A percentile compares a stretch with the other conserved stretches of the same genome.
Conservation (phyloP, 2,329 filamentous ascomycete species). For the Ophiostoma ips region DNA sequence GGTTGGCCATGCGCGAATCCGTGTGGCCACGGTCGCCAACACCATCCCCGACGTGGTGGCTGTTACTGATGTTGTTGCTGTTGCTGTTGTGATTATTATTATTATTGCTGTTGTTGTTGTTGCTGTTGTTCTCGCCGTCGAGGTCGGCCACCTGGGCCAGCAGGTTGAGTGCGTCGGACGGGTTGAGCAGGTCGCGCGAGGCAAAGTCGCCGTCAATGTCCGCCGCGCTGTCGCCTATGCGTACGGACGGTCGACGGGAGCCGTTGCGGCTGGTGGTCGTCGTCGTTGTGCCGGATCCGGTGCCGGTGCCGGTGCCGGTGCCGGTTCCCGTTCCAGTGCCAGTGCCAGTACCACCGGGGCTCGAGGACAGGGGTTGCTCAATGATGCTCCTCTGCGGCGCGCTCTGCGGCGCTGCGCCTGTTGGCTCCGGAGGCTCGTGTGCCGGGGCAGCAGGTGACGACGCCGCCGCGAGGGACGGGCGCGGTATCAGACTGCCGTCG, state of each 20-base stretch:
- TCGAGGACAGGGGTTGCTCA: too few relatives aligned
- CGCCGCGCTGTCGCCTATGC: neutral
- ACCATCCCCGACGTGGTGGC: neutral
- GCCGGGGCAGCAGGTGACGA: too few relatives aligned
- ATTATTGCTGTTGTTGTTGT: too few relatives aligned
- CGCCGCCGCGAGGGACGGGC: neutral
- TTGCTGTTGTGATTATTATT: too few relatives aligned
- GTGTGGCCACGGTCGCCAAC: neutral
- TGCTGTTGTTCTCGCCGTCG: slow-evolving; percentile 13
- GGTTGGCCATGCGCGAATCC: neutral
- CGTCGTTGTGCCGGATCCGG: neutral
- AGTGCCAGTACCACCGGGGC: too few relatives aligned
- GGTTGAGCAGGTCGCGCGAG: slow-evolving; percentile 26
- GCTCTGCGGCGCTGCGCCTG: neutral
- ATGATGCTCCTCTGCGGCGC: too few relatives aligned
- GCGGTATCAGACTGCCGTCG: neutral
- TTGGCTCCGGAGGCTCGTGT: neutral
- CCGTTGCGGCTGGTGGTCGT: neutral
- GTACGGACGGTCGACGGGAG: neutral
- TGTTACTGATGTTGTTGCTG: too few relatives aligned
- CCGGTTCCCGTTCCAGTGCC: too few relatives aligned
- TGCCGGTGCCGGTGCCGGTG: neutral
- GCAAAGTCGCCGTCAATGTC: slow-evolving; percentile 27
- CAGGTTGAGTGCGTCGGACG: slow-evolving; percentile 27
- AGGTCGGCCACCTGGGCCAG: slow-evolving; percentile 28